These are phyloP conservation scores for Trichoderma oligosporum DNA, from an alignment of 2,329 filamentous ascomycete species.

Conservation along the genomic window DNA sequence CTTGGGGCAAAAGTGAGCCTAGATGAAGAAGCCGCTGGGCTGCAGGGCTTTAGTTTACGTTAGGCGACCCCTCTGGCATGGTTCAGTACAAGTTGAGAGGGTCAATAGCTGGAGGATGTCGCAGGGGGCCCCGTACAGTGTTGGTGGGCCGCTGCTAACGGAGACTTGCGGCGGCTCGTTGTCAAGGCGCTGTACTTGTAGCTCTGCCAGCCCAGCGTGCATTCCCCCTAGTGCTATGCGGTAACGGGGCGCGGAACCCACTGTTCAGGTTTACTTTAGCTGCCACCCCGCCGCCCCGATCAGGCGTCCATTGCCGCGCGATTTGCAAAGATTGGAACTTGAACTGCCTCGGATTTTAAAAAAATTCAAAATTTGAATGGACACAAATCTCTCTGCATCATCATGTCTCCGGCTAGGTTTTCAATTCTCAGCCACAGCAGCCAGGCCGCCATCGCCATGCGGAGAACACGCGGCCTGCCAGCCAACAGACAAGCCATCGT, in stretches of 20 bases:
- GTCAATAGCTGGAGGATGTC: slow-evolving; percentile 5
- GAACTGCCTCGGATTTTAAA: no score
- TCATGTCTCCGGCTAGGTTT: no score
- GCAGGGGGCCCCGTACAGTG: slow-evolving; percentile 17
- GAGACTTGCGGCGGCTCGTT: slow-evolving; percentile 12
- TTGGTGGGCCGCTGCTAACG: slow-evolving; percentile 13
- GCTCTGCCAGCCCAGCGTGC: slow-evolving; percentile 8
- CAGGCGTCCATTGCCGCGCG: background rate
- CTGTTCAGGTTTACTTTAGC: no score
- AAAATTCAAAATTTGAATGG: no score
- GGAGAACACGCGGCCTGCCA: background rate
- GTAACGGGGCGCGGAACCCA: background rate
- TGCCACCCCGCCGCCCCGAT: background rate
- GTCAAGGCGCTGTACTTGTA: background rate
- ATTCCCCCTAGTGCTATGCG: slow-evolving; percentile 12
- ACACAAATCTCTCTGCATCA: no score
- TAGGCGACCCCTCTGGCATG: background rate
- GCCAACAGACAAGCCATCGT: background rate
- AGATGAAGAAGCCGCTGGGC: slow-evolving; percentile 16
- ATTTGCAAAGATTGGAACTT: no score
- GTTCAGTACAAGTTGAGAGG: background rate
- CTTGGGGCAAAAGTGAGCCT: slow-evolving; percentile 15
- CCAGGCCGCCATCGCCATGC: slow-evolving; percentile 10
- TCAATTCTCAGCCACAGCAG: slow-evolving; percentile 8
- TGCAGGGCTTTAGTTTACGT: slow-evolving; percentile 10